These are phyloP conservation scores for Chenopodium berlandieri DNA, from an alignment of 148 eudicot genomes.

Conservation along the genomic window DNA sequence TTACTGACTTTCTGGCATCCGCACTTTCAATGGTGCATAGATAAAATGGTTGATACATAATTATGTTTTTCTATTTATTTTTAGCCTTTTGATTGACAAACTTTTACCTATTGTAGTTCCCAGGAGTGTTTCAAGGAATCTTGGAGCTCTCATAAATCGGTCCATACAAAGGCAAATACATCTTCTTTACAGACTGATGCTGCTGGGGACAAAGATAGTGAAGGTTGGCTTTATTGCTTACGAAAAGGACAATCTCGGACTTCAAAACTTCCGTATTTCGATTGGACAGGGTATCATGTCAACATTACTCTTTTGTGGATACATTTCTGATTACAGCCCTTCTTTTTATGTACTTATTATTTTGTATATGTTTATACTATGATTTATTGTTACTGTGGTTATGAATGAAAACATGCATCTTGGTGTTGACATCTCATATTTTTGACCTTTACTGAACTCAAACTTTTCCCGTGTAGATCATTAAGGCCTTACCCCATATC, in stretches of 20 bases:
- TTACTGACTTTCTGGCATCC: background rate
- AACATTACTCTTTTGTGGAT: conserved; percentile 8
- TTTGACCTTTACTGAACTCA: conserved; percentile 8
- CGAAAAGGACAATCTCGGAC: conserved; percentile 87
- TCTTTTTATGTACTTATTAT: background rate
- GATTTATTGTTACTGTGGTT: background rate
- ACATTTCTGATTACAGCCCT: background rate
- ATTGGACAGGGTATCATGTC: conserved; percentile 86
- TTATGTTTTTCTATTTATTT: background rate
- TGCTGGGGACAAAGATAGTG: conserved; percentile 43
- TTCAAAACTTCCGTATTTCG: conserved; percentile 72
- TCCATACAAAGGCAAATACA: conserved; percentile 61
- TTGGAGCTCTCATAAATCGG: conserved; percentile 93
- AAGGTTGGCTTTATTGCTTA: conserved; percentile 88
- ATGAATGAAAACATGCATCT: background rate
- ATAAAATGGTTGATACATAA: background rate
- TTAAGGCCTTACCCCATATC: conserved; percentile 84
- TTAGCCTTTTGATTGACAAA: conserved; percentile 18
- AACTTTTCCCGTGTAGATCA: conserved; percentile 40
- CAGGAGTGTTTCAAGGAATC: conserved; percentile 98
- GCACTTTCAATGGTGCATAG: background rate
- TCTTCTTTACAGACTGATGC: conserved; percentile 40
- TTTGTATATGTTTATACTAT: background rate
- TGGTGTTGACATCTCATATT: background rate
- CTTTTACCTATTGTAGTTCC: conserved; percentile 46